Evolutionary conservation across 768 basidiomycete genomes (phyloP).

Genomic region (Tulasnella sp.): DNA sequence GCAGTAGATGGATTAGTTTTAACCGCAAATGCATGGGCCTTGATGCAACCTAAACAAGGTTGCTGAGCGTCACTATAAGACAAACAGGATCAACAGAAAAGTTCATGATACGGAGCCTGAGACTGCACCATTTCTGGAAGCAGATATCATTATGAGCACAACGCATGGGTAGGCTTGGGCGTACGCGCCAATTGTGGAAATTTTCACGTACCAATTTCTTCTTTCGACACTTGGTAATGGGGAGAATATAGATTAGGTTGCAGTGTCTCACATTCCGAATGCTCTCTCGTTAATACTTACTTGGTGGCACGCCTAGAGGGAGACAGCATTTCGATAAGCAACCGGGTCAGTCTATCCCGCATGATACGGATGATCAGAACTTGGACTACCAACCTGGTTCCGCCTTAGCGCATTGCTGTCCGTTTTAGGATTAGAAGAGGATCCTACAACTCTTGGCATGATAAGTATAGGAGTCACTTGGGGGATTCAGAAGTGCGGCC

Average conservation of each 20-base stretch:
- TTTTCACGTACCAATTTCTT: background rate
- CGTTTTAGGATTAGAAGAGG: background rate
- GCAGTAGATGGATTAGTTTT: background rate
- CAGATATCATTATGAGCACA: too few relatives aligned
- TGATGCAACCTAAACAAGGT: background rate
- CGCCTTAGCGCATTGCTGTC: conserved; percentile 1
- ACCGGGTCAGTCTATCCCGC: background rate
- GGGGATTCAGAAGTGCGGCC: background rate
- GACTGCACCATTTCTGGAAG: background rate
- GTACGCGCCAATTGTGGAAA: background rate
- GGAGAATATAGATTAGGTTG: background rate
- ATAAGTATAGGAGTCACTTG: too few relatives aligned
- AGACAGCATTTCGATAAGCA: too few relatives aligned
- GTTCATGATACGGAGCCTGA: background rate
- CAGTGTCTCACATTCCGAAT: background rate
- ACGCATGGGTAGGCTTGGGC: background rate
- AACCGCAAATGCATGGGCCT: background rate
- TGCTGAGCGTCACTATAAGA: background rate
- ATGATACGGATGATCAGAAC: background rate
- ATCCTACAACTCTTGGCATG: conserved; percentile 2
- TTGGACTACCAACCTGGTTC: conserved; percentile 5
- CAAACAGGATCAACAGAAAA: background rate
- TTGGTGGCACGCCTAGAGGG: background rate
- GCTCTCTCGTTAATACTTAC: background rate
- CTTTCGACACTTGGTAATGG: background rate